These are phyloP conservation scores for Globisporangium megalacanthum DNA, from an alignment of 352 stramenopile species.

Conservation along the genomic window DNA sequence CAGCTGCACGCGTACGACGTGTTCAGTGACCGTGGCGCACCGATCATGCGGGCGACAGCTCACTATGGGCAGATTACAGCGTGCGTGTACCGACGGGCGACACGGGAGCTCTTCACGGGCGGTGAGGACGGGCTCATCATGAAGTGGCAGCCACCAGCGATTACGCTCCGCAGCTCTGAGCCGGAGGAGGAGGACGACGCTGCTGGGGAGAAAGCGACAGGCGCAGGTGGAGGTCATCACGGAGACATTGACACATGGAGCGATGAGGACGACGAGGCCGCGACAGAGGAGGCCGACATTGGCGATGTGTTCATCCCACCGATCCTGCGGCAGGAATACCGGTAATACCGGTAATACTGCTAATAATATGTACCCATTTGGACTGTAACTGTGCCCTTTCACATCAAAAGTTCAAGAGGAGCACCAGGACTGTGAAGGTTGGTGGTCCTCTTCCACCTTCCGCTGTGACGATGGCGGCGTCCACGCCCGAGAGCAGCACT, in stretches of 20 bases:
- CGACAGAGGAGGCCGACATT: conserved; percentile 6
- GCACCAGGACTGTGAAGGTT: too few relatives aligned
- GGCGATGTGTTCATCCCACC: conserved; percentile 50
- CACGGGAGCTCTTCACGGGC: conserved; percentile 51
- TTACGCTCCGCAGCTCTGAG: too few relatives aligned
- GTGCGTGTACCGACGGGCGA: conserved; percentile 51
- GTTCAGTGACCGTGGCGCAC: conserved; percentile 35
- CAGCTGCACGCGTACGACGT: conserved; percentile 43
- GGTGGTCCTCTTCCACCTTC: too few relatives aligned
- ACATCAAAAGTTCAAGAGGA: background rate
- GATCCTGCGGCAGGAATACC: conserved; percentile 41
- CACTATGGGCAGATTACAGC: conserved; percentile 60
- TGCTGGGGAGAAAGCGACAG: conserved; percentile 3
- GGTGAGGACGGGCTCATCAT: conserved; percentile 68
- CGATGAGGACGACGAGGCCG: conserved; percentile 33
- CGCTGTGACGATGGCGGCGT: background rate
- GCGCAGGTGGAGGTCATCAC: background rate
- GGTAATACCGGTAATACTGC: too few relatives aligned
- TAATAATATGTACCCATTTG: too few relatives aligned
- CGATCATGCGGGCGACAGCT: conserved; percentile 27
- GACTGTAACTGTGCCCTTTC: background rate
- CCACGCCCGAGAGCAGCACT: background rate
- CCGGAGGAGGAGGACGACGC: too few relatives aligned
- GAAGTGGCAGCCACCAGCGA: conserved; percentile 43
- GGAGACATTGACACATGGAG: conserved; percentile 49